Percentiles rank a stretch among this genome's conserved stretches.
Conservation (phyloP, 768 basidiomycete species). For the Trametes cubensis region DNA sequence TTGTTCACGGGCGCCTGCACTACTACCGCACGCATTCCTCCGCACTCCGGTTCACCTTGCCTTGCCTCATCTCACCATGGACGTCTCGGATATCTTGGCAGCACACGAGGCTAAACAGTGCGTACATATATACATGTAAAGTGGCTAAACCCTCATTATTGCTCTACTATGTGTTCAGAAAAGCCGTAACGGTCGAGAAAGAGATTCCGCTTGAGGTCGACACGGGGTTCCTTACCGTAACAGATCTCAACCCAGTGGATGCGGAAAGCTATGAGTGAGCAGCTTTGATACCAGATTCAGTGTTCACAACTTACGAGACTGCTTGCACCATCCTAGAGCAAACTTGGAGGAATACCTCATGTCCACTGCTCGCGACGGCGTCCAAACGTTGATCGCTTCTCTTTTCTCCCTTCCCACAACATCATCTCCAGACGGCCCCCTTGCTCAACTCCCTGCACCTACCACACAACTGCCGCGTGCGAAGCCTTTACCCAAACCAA, state of each 20-base stretch:
- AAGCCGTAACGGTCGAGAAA: slow-evolving; percentile 72
- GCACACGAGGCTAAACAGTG: slow-evolving; percentile 74
- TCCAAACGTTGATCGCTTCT: slow-evolving; percentile 76
- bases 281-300: neutral
- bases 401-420: slow-evolving; percentile 84
- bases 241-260: slow-evolving; percentile 88
- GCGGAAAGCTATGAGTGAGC: slow-evolving; percentile 79
- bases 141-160: neutral
- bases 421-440: slow-evolving; percentile 76
- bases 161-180: slow-evolving; percentile 44
- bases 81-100: slow-evolving; percentile 79
- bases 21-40: neutral
- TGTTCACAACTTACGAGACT: no score
- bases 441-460: slow-evolving; percentile 79
- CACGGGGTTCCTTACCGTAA: slow-evolving; percentile 78
- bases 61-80: slow-evolving; percentile 49
- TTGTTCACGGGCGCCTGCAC: slow-evolving; percentile 4
- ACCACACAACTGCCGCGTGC: slow-evolving; percentile 81
- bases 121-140: slow-evolving; percentile 31
- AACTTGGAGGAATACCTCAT: slow-evolving; percentile 83
- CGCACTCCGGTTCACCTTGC: neutral
- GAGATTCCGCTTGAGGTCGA: slow-evolving; percentile 82
- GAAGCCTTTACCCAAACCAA: slow-evolving; percentile 91
- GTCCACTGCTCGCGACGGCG: slow-evolving; percentile 76
- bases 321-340: slow-evolving; percentile 45